These are phyloP conservation scores for Mucor mucedo DNA, from an alignment of 371 early-diverging fungal genomes.

Conservation along the genomic window DNA sequence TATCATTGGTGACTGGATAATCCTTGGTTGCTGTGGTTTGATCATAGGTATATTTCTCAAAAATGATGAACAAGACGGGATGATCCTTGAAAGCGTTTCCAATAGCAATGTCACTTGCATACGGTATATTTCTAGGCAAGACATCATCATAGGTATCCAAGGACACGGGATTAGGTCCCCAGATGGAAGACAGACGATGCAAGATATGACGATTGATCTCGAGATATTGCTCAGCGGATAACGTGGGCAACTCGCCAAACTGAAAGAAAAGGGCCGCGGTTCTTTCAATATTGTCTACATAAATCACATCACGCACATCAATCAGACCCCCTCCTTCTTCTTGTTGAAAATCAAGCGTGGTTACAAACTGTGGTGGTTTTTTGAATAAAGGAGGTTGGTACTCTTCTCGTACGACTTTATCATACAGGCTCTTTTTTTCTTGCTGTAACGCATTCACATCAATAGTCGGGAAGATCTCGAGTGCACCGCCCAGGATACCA, in stretches of 20 bases:
- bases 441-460: constrained; percentile 32
- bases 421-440: constrained; percentile 32
- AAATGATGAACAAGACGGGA: constrained; percentile 43
- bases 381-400: neutral
- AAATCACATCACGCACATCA: constrained; percentile 38
- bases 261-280: constrained; percentile 41
- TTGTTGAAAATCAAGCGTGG: constrained; percentile 25
- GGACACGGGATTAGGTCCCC: constrained; percentile 34
- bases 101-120: constrained; percentile 44
- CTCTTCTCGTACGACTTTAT: constrained; percentile 22
- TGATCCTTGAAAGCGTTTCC: constrained; percentile 55
- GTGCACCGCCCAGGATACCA: constrained; percentile 39
- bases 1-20: constrained; percentile 22
- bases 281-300: constrained; percentile 43
- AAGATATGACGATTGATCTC: constrained; percentile 29
- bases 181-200: constrained; percentile 32
- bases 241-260: constrained; percentile 18
- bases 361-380: constrained; percentile 46
- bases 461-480: constrained; percentile 44
- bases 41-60: constrained; percentile 33
- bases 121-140: constrained; percentile 43
- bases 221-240: constrained; percentile 17
- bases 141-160: constrained; percentile 45
- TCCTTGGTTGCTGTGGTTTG: neutral
- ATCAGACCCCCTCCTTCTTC: constrained; percentile 7